Evolutionary conservation across 2,329 filamentous ascomycete genomes (phyloP), one percentile per base, ranked within the genome.

Genomic region (Nannizziopsis arthrosporioides): DNA sequence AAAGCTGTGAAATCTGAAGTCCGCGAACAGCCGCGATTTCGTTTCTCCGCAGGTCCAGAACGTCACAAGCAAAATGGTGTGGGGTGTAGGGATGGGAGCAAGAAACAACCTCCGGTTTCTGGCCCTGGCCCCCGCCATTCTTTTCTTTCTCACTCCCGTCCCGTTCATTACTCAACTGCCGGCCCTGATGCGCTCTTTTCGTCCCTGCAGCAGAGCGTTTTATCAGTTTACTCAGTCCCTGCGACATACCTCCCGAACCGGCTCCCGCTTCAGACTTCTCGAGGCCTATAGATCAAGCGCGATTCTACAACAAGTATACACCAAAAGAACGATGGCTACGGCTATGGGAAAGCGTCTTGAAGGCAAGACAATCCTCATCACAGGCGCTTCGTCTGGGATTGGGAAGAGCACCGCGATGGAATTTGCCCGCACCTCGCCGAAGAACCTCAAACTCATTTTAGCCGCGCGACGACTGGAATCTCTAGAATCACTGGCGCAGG

Each of bases 341-440:
- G 80, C 83, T 61, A 80, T 84, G 69, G 76, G 76, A 54, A 84
- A 87, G 66, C 88, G 90, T 71, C 85, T 98, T 52, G 77, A 84
- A 60, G 88, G 88, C 76, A 96, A 96, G 73, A 96, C 88, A 3
- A 74, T 96, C 51, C 68, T 96, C 49, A 78, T 98, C 54, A 96
- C 92, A 4, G 92, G 92, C 49, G 92, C 92, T 30, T 92, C 84
- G 3, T 93, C 87, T 15, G 92, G 92, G 53, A 96, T 98, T 66
- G 92, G 92, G 18, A 78, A 59, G 50, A 68, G 65, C 55, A 71
- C 69, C 42, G 92, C 90, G n/a, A 72, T 92, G 55, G 92, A 96
- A 67, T 98, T 96, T 62, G 92, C 92, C 19, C 80, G 86, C 49
- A 90, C 89, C 1, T 77, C 84, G 17, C 87, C 87, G 6, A 75